A percentile compares a stretch with the other conserved stretches of the same genome.
phyloP scores from a whole-genome alignment of 805 yeast genomes.

The Nakazawaea peltata region DNA sequence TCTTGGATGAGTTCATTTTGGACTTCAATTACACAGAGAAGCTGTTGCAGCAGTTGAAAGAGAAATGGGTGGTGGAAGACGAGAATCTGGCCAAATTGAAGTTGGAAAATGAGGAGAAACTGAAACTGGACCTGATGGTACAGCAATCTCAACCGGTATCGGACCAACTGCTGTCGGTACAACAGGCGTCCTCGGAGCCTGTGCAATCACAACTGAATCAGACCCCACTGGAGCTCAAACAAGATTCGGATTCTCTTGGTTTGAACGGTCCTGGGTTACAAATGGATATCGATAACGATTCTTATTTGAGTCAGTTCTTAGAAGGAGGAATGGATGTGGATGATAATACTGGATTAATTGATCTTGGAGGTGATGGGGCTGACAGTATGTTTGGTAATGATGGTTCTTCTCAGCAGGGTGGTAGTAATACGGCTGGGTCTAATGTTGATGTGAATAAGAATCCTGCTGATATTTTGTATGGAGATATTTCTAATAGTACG shows the following conservation, averaged over 20 bases:
- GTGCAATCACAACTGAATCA: neutral
- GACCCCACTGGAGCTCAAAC: neutral
- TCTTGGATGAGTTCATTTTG: conserved; percentile 8
- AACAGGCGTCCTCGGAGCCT: neutral
- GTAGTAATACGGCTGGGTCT: neutral
- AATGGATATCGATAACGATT: conserved; percentile 7
- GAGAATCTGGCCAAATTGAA: neutral
- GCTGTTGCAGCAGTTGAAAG: conserved; percentile 1
- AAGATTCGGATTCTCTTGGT: neutral
- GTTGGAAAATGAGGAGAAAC: neutral
- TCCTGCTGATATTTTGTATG: conserved; percentile 87
- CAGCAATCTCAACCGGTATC: neutral
- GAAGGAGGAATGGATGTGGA: conserved; percentile 4
- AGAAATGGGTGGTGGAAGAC: conserved; percentile 3
- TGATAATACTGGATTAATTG: conserved; percentile 2
- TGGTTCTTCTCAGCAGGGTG: neutral
- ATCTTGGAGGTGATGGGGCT: no score
- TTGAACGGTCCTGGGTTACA: conserved; percentile 2
- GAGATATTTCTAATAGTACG: conserved; percentile 56
- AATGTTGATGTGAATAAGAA: conserved; percentile 81
- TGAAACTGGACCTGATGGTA: neutral
- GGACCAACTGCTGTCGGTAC: neutral
- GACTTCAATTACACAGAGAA: conserved; percentile 8
- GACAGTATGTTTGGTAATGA: conserved; percentile 5
- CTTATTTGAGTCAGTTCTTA: conserved; percentile 10